Conservation (phyloP, 2,329 filamentous ascomycete genomes). For the Ophiognomonia clavigignenti-juglandacearum region DNA sequence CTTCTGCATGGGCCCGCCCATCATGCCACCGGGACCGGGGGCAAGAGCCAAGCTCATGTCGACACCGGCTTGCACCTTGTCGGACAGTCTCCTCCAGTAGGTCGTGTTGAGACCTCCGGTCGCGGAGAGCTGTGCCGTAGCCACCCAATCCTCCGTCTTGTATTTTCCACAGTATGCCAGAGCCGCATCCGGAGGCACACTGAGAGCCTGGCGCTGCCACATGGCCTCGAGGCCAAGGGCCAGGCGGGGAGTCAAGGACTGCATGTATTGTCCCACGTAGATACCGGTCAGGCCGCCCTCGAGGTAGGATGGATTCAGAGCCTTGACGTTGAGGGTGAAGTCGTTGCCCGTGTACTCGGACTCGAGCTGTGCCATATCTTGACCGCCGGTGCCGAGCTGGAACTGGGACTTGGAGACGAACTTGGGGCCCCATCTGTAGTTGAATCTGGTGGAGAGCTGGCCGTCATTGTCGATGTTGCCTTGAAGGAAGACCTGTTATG, state of each 20-base stretch:
- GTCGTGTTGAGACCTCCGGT: conserved; percentile 85
- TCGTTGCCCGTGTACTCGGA: conserved; percentile 92
- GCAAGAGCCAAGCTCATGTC: conserved; percentile 87
- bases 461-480: conserved; percentile 93
- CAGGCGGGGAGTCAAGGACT: conserved; percentile 82
- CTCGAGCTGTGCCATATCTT: conserved; percentile 89
- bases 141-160: conserved; percentile 89
- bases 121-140: conserved; percentile 81
- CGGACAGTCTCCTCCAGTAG: conserved; percentile 89
- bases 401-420: conserved; percentile 84
- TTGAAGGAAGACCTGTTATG: conserved; percentile 80
- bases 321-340: conserved; percentile 89
- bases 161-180: conserved; percentile 89
- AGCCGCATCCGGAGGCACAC: conserved; percentile 83
- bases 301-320: conserved; percentile 89
- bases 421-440: conserved; percentile 79
- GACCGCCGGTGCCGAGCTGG: conserved; percentile 71
- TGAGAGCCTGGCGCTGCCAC: conserved; percentile 83
- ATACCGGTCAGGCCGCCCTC: conserved; percentile 93
- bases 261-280: conserved; percentile 91
- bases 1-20: conserved; percentile 72
- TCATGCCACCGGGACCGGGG: conserved; percentile 59
- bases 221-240: conserved; percentile 87
- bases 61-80: conserved; percentile 93
- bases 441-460: conserved; percentile 80